Percentiles rank a stretch among this genome's conserved stretches.
These are phyloP conservation scores for Claviceps pazoutovae DNA, from an alignment of 2,329 filamentous ascomycete genomes.

Conservation along the genomic window DNA sequence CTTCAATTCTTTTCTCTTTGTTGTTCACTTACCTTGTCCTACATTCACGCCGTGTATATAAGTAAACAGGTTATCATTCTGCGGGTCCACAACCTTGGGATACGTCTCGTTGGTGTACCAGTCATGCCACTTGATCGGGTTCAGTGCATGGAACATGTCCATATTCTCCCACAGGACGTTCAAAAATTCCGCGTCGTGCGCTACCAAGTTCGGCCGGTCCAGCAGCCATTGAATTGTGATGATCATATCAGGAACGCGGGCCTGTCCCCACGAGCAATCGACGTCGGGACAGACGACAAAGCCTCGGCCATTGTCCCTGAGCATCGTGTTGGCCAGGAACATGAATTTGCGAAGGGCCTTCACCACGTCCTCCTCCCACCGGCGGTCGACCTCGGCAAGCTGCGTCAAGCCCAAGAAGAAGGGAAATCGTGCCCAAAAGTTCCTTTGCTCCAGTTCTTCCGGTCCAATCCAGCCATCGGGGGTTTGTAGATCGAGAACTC, in stretches of 20 bases:
- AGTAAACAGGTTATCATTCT: conserved; percentile 10
- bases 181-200: not conserved
- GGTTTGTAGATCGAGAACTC: conserved; percentile 27
- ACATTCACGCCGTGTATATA: conserved; percentile 30
- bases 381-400: conserved; percentile 18
- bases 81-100: conserved; percentile 9
- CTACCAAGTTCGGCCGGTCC: conserved; percentile 11
- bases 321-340: conserved; percentile 37
- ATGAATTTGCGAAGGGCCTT: conserved; percentile 14
- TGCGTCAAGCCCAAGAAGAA: conserved; percentile 20
- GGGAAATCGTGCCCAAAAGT: conserved; percentile 19
- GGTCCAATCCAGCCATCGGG: conserved; percentile 41
- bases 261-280: conserved; percentile 18
- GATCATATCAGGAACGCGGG: conserved; percentile 24
- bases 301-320: conserved; percentile 36
- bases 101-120: conserved; percentile 14
- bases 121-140: conserved; percentile 16
- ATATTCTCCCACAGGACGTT: conserved; percentile 26
- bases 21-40: conserved; percentile 25
- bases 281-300: conserved; percentile 29
- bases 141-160: conserved; percentile 22
- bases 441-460: conserved; percentile 14
- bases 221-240: conserved; percentile 27
- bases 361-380: conserved; percentile 11
- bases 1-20: not conserved